Base-by-base conservation (phyloP, 108 stramenopile species). In the Nitzschia sp. region DNA sequence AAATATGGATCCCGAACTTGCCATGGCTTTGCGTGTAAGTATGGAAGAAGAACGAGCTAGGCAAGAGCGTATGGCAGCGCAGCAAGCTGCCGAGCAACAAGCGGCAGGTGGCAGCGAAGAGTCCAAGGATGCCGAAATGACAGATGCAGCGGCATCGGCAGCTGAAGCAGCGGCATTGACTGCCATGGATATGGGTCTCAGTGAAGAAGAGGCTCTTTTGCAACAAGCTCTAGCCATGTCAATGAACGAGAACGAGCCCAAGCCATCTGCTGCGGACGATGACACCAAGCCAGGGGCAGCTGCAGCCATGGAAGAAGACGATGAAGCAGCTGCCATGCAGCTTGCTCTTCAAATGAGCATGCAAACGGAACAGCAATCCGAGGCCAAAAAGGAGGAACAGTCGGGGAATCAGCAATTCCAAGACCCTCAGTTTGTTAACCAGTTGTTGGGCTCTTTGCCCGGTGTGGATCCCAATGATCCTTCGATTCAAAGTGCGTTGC, bases 41-140 rank as follows among this genome's bases (percentile, higher is more conserved):
- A 97, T 97, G 95, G 98, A 99, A 65, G 98, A 99, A 79, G 97
- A 97, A 79, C 85, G 97, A 13, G 96, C 94, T 2, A 79, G 96
- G 47, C 87, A 88, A 66, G 82, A 83, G 66, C 74, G 77, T 9
- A 70, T 80, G 9, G 84, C 89, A 18, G 85, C 88, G 65, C 76
- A 60, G 75, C 75, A 18, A 67, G 70, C 46, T 15, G 32, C 25
- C 18, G 30, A 33, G 46, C 48, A 48, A 33, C 32, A 64, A 59
- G 38, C 34, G 17, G 57, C 45, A 21, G 47, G 19, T 4, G n/a
- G n/a, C n/a, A 54, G 6, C 53, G 68, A 54, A 31, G 63, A 48
- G 2, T 57, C 54, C 56, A 64, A 58, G 60, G 82, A 78, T 64
- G 60, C 82, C 0, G 78, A 65, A 27, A 75, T 78, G 77, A 29